A percentile compares a stretch with the other conserved stretches of the same genome.
Conservation (phyloP, 2,329 filamentous ascomycete genomes). For the Phialophora expanda region DNA sequence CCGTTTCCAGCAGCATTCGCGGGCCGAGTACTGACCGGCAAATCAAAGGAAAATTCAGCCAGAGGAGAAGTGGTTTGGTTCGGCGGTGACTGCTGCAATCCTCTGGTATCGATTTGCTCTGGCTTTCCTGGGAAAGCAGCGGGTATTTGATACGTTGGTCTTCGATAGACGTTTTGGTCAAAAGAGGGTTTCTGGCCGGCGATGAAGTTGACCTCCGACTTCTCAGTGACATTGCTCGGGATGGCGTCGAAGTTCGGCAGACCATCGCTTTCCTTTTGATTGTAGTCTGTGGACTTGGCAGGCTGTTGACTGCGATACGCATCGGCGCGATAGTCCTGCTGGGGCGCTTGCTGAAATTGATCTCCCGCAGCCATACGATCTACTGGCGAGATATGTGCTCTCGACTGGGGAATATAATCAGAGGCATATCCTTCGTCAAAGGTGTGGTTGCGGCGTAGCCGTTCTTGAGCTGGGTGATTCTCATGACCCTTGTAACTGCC, state of each 20-base stretch:
- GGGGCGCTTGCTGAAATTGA: constrained; percentile 6
- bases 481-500: constrained; percentile 2
- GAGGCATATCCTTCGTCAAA: constrained; percentile 25
- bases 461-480: constrained; percentile 8
- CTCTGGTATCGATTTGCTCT: constrained; percentile 35
- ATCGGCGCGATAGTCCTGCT: constrained; percentile 14
- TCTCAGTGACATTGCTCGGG: constrained; percentile 31
- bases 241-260: constrained; percentile 69
- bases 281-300: constrained; percentile 40
- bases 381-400: constrained; percentile 40
- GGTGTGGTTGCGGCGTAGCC: constrained; percentile 18
- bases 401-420: constrained; percentile 29
- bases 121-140: constrained; percentile 24
- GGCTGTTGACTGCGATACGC: constrained; percentile 12
- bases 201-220: constrained; percentile 27
- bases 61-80: constrained; percentile 45
- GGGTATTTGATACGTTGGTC: constrained; percentile 39
- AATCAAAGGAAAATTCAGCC: constrained; percentile 73
- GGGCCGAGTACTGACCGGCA: constrained; percentile 53
- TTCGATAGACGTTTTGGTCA: constrained; percentile 41
- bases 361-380: constrained; percentile 53
- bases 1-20: constrained; percentile 17
- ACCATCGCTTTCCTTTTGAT: constrained; percentile 53
- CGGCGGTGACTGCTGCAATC: constrained; percentile 55
- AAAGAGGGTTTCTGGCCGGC: constrained; percentile 25